Percentiles rank a stretch among this genome's conserved stretches.
Conservation (phyloP, 2,329 filamentous ascomycete species). For the Stachybotrys elegans region DNA sequence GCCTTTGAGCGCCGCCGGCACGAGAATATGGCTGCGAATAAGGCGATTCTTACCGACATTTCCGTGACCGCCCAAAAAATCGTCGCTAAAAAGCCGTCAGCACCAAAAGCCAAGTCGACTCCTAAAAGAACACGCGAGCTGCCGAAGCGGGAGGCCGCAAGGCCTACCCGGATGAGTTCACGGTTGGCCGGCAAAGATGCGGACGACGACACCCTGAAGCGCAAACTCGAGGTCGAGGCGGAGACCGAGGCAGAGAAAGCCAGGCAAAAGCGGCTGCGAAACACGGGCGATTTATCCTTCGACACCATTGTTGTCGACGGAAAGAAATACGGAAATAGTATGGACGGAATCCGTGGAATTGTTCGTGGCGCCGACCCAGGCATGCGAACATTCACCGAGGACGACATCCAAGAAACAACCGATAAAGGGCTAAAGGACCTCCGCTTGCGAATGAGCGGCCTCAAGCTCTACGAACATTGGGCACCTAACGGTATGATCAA, state of each 20-base stretch:
- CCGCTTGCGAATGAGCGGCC: constrained; percentile 68
- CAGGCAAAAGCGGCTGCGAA: constrained; percentile 53
- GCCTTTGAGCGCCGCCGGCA: constrained; percentile 82
- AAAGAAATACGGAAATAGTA: constrained; percentile 64
- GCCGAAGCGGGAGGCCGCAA: constrained; percentile 39
- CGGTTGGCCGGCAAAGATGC: constrained; percentile 51
- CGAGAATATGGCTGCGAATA: constrained; percentile 83
- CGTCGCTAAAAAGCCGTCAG: constrained; percentile 54
- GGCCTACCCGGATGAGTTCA: constrained; percentile 53
- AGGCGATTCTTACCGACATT: constrained; percentile 73
- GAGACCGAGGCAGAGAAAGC: constrained; percentile 34
- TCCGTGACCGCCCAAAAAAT: constrained; percentile 65
- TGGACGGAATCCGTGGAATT: constrained; percentile 57
- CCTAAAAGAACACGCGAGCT: constrained; percentile 29
- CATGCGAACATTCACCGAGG: constrained; percentile 77
- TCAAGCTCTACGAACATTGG: constrained; percentile 80
- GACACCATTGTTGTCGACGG: constrained; percentile 77
- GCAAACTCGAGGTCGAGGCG: constrained; percentile 46
- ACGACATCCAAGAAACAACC: constrained; percentile 74
- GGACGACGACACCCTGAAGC: constrained; percentile 40
- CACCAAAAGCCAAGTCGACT: constrained; percentile 29
- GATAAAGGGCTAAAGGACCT: constrained; percentile 71
- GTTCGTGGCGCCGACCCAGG: constrained; percentile 70
- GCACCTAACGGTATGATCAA: constrained; percentile 63
- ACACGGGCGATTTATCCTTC: constrained; percentile 59